Evolutionary conservation across 1,284 basidiomycete species (phyloP).

Genomic region (Volvariella surrecta): DNA sequence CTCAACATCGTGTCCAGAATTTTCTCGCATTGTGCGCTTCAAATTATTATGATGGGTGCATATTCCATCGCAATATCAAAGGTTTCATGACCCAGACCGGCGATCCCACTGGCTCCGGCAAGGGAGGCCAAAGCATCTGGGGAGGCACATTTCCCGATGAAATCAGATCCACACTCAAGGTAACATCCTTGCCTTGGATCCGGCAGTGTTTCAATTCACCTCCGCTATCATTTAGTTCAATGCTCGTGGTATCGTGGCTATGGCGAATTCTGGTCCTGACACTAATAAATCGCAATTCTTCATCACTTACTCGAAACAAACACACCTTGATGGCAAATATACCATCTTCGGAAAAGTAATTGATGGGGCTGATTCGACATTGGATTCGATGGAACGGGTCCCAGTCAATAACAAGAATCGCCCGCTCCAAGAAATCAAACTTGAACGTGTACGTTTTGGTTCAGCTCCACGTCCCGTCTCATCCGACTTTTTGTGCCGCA

Average conservation of each 20-base stretch:
- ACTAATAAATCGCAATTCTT: constrained; percentile 96
- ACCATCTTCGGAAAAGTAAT: constrained; percentile 95
- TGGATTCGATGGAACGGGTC: constrained; percentile 85
- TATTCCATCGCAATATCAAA: constrained; percentile 93
- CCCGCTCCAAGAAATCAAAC: constrained; percentile 78
- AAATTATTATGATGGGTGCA: constrained; percentile 77
- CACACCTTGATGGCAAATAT: constrained; percentile 91
- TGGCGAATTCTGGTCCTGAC: constrained; percentile 93
- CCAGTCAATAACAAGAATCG: constrained; percentile 89
- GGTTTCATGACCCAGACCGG: constrained; percentile 96
- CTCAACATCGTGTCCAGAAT: constrained; percentile 47
- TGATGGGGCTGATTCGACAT: constrained; percentile 82
- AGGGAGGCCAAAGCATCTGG: constrained; percentile 82
- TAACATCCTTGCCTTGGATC: constrained; percentile 22
- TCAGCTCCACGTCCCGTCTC: not conserved
- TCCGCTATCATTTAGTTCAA: constrained; percentile 63
- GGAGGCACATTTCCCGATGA: constrained; percentile 86
- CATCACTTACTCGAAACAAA: constrained; percentile 87
- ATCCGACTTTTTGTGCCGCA: constrained; percentile 21
- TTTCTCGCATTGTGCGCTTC: constrained; percentile 92
- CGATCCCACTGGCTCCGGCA: constrained; percentile 76
- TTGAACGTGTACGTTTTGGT: constrained; percentile 48
- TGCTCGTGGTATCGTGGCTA: constrained; percentile 86
- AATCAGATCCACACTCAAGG: constrained; percentile 86
- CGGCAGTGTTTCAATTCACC: no score